These are phyloP conservation scores for Xylaria venustula DNA, from an alignment of 495 filamentous ascomycete genomes.

Conservation along the genomic window DNA sequence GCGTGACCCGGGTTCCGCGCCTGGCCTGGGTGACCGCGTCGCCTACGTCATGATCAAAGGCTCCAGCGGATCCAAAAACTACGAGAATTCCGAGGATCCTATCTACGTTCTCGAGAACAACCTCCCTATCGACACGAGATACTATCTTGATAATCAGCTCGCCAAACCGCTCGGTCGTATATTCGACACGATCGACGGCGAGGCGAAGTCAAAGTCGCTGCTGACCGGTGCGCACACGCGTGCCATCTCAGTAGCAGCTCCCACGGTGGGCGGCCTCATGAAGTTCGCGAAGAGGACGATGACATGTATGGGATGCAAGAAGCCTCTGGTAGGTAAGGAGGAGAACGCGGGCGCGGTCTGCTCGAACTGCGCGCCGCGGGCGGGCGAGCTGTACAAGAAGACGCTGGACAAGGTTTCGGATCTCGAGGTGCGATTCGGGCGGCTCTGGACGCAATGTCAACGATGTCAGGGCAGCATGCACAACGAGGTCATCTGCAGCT, in stretches of 20 bases:
- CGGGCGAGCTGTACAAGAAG: slow-evolving; percentile 93
- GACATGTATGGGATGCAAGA: slow-evolving; percentile 99
- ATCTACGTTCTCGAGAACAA: slow-evolving; percentile 97
- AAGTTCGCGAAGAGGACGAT: slow-evolving; percentile 96
- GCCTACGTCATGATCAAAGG: slow-evolving; percentile 98
- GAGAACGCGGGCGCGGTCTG: slow-evolving; percentile 88
- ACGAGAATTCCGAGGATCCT: slow-evolving; percentile 93
- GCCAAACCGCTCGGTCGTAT: slow-evolving; percentile 91
- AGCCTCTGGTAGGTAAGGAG: slow-evolving; percentile 75
- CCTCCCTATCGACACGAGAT: slow-evolving; percentile 95
- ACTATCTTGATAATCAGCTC: slow-evolving; percentile 98
- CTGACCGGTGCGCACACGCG: slow-evolving; percentile 90
- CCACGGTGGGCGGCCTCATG: slow-evolving; percentile 90
- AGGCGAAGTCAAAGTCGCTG: slow-evolving; percentile 80
- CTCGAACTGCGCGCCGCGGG: slow-evolving; percentile 73
- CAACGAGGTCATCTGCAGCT: slow-evolving; percentile 95
- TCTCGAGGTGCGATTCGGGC: slow-evolving; percentile 86
- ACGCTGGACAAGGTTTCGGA: slow-evolving; percentile 83
- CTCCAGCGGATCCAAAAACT: slow-evolving; percentile 81
- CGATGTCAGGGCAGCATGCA: slow-evolving; percentile 97
- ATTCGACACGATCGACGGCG: slow-evolving; percentile 95
- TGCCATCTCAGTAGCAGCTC: slow-evolving; percentile 83
- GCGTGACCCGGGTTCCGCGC: slow-evolving; percentile 91
- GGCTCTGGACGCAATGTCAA: slow-evolving; percentile 98
- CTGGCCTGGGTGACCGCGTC: slow-evolving; percentile 91